Base-by-base conservation (phyloP, 768 basidiomycete species). In the Suillus subalutaceus region DNA sequence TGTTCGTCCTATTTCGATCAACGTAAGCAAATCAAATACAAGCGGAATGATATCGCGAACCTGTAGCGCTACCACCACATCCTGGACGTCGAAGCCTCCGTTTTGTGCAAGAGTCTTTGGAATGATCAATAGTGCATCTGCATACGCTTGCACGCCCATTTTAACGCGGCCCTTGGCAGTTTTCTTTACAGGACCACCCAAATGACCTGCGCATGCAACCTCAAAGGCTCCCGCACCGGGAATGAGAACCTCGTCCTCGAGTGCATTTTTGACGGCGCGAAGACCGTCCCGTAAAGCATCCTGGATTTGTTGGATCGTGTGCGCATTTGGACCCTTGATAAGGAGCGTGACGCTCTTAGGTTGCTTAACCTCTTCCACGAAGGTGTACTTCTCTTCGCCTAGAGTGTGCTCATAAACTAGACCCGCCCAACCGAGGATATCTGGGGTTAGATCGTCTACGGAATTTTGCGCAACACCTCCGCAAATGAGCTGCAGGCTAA, bases 221-320 rank as follows among this genome's bases (percentile, higher is more conserved):
- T 99, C 97, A 76, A 99, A 99, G 9, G 97, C 97, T 50, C 97
- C 97, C 0, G 95, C 97, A n/a, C 97, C 97, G 26, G 97, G 96
- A 65, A 99, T 84, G 64, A 99, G 82, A 43, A 85, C 82, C 60
- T 89, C 86, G 74, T 99, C 97, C 76, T 99, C 97, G 64, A 99
- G 82, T 30, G 93, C 93, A 74, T 99, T 99, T 83, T 99, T 99
- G 56, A 98, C 96, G 3, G 95, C 90, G 62, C 97, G 90, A 57
- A 99, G 85, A 32, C 97, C 97, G 77, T 99, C 97, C 38, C 97
- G 91, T 63, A 99, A 85, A n/a, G 96, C 97, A 77, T 99, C 97
- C 80, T 96, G 92, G 68, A 97, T 96, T 80, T 97, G 97, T 68
- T 93, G 89, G 68, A 90, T 98, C 63, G 96, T 99, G 81, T 99